Evolutionary conservation across 2,329 filamentous ascomycete species (phyloP), one percentile per base, ranked within the genome.

Genomic region (Ophiosphaerella narmari): DNA sequence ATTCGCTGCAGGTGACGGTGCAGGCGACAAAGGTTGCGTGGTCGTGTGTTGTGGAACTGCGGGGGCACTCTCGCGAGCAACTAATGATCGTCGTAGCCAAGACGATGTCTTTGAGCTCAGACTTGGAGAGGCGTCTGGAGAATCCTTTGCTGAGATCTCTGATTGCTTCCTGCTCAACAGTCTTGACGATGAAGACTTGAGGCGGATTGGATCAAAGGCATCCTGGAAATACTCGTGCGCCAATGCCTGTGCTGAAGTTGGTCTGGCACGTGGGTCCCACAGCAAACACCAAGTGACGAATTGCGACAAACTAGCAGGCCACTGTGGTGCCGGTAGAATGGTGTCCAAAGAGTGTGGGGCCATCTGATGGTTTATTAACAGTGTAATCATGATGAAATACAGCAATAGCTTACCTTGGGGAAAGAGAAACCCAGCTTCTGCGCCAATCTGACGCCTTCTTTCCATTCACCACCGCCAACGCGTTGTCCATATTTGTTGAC

Each of bases 271-370:
- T 9, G 94, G 94, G 74, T 99, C 94, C 94, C 94, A 99, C 89
- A 97, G 94, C 60, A 99, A 76, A 75, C 94, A 99, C 91, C 91
- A 97, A 13, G 94, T 99, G 51, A 99, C 94, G 68, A 99, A 97
- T 51, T 95, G 86, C 66, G 88, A 89, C 47, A 99, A 81, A 16
- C 91, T 88, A 1, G 87, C 77, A 5, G 94, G 94, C 94, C 94
- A 99, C 68, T 96, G 90, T 13, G 94, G 91, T 23, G 89, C 74
- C 68, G 91, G 91, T 7, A 99, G 81, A 59, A 97, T 94, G 5
- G 91, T 95, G 63, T 97, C 93, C 84, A 99, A 91, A 14, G 93
- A 85, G 74, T 97, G 94, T 43, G 94, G 94, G 18, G 94, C 93
- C 94, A 99, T 97, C 85, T 94, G 33, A 91, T 31, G 9, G 42